Evolutionary conservation across 139 green algal species (phyloP).

Genomic region (Asterochloris erici): DNA sequence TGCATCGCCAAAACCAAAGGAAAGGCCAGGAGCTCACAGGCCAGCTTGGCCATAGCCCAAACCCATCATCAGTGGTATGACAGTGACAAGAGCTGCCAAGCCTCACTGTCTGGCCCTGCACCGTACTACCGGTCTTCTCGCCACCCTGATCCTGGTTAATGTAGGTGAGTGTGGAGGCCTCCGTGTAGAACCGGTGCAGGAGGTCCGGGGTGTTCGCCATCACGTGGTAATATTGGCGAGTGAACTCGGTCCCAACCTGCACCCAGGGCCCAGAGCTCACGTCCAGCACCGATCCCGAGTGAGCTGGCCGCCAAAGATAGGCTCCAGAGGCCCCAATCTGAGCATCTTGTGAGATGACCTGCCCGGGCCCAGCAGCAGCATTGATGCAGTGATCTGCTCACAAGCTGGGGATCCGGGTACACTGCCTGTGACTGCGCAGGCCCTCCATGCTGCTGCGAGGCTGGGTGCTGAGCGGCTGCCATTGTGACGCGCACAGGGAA

Average conservation of each 20-base stretch:
- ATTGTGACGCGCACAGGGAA: too few relatives aligned
- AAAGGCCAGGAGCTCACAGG: too few relatives aligned
- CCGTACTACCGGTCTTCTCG: not conserved
- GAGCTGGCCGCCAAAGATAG: too few relatives aligned
- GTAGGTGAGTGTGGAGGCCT: conserved; percentile 63
- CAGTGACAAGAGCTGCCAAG: not conserved
- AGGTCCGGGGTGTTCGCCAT: conserved; percentile 60
- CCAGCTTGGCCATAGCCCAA: too few relatives aligned
- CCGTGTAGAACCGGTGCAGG: conserved; percentile 84
- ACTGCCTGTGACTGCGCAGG: too few relatives aligned
- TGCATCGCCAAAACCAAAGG: too few relatives aligned
- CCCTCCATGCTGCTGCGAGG: too few relatives aligned
- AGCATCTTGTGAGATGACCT: not conserved
- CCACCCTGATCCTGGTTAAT: conserved; percentile 14
- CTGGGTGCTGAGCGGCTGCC: too few relatives aligned
- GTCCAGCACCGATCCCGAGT: too few relatives aligned
- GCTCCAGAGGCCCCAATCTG: too few relatives aligned
- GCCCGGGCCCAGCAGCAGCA: not conserved
- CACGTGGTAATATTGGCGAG: conserved; percentile 84
- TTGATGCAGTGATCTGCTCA: not conserved
- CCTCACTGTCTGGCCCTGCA: conserved; percentile 16
- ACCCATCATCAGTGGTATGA: too few relatives aligned
- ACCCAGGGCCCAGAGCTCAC: not conserved
- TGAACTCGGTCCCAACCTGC: conserved; percentile 81
- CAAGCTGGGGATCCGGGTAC: too few relatives aligned